Percentiles rank a stretch among this genome's conserved stretches.
Evolutionary conservation across 305 asterid species (phyloP).

Genomic region (Solanum chacoense): DNA sequence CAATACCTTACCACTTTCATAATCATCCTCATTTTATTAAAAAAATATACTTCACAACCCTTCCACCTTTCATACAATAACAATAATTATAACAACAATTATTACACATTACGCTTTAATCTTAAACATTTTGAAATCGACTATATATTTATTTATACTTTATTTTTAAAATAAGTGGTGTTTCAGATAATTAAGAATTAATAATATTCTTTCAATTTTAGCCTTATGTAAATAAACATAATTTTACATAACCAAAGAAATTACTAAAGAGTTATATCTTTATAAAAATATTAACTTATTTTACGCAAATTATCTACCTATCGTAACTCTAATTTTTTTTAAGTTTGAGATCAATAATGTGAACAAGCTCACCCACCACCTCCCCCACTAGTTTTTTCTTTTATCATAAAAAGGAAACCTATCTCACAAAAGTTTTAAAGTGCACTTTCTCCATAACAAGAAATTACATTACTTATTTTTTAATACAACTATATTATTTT

Average conservation of each 20-base stretch:
- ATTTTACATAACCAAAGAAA: too few relatives aligned
- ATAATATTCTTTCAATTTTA: too few relatives aligned
- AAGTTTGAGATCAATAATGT: neutral
- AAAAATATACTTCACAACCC: neutral
- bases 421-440: neutral
- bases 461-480: neutral
- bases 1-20: neutral
- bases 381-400: neutral
- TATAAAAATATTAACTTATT: neutral
- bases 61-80: neutral
- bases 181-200: too few relatives aligned
- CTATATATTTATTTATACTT: too few relatives aligned
- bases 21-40: neutral
- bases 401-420: neutral
- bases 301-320: fast-evolving
- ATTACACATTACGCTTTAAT: neutral
- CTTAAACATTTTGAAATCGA: neutral
- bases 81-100: neutral
- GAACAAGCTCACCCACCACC: neutral
- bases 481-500: neutral
- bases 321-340: neutral
- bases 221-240: neutral
- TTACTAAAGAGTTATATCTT: too few relatives aligned
- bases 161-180: neutral
- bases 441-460: neutral